A percentile compares a stretch with the other conserved stretches of the same genome.
phyloP scores from a whole-genome alignment of 805 yeast species.

The Lipomyces mesembrius region DNA sequence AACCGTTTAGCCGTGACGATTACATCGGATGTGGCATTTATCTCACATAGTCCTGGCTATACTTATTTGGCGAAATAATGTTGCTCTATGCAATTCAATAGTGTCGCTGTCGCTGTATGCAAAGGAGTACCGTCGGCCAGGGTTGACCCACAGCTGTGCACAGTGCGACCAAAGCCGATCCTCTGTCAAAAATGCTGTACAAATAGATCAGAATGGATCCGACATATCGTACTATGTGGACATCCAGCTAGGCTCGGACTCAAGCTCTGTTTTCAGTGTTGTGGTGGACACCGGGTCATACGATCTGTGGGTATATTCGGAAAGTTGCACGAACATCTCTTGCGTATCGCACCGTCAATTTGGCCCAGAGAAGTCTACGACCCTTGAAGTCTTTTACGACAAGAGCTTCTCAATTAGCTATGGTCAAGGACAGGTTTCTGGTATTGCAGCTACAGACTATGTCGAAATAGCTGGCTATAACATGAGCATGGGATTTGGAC shows the following conservation, averaged over 20 bases:
- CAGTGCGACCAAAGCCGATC: background rate
- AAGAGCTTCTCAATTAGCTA: slow-evolving; percentile 56
- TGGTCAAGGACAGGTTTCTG: slow-evolving; percentile 59
- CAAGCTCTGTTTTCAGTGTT: slow-evolving; percentile 51
- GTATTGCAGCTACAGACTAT: slow-evolving; percentile 52
- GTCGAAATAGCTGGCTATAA: slow-evolving; percentile 49
- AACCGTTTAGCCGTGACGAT: background rate
- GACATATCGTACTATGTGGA: slow-evolving; percentile 43
- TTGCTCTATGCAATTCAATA: background rate
- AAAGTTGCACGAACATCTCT: slow-evolving; percentile 53
- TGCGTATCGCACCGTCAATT: slow-evolving; percentile 48
- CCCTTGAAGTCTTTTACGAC: slow-evolving; percentile 28
- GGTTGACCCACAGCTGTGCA: background rate
- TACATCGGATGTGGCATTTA: background rate
- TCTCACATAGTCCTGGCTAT: background rate
- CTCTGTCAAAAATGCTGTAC: slow-evolving; percentile 14
- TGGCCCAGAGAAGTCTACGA: slow-evolving; percentile 29
- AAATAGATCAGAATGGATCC: slow-evolving; percentile 39
- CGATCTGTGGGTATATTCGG: slow-evolving; percentile 64
- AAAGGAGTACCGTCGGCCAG: background rate
- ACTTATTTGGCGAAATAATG: slow-evolving; percentile 1
- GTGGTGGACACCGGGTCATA: slow-evolving; percentile 70
- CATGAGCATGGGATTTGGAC: slow-evolving; percentile 54
- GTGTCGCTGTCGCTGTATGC: slow-evolving; percentile 1
- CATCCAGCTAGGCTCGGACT: slow-evolving; percentile 39